Base-by-base conservation (phyloP, 2,329 filamentous ascomycete species). In the Myriosclerotinia scirpicola region DNA sequence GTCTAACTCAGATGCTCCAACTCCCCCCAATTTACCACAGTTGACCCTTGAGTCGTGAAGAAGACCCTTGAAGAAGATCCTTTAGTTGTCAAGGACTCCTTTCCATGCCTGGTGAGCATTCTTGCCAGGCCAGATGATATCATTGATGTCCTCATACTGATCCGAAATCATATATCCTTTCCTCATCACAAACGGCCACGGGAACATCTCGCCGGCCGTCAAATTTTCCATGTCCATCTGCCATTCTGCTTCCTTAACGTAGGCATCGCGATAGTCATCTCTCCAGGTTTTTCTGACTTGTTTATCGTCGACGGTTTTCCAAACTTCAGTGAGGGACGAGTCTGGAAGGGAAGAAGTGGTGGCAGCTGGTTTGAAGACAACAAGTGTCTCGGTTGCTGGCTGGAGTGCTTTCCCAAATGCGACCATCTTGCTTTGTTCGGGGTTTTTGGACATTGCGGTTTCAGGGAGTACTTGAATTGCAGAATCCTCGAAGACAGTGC, bases 81-180 rank as follows among this genome's bases (percentile, higher is more conserved):
- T 34, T 34, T 34, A 34, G 30, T 34, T 6, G 5, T 6, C 44
- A 8, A 46, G 17, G 6, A 5, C 44, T 20, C 30, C 58, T 9
- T 48, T 8, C 58, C 58, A 50, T 11, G 20, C 58, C 14, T 50
- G 44, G 0, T 50, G 26, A 38, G 26, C 17, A 44, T 60, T 60
- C 30, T 50, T 60, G 15, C 58, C 58, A 17, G 56, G 42, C 56
- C 56, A 60, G 42, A 60, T 60, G 5, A 60, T 15, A 48, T 60
- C 56, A 48, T 48, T 15, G 7, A 60, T 11, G 20, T 60, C n/a
- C 15, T 36, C 15, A 4, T 60, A 38, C 9, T 34, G n/a, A 22
- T 60, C 56, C n/a, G 48, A n/a, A 42, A 60, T 60, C 20, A 30
- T 36, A 46, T 60, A 34, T 22, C 26, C n/a, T n/a, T 20, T n/a